phyloP scores from a whole-genome alignment of 2,329 filamentous ascomycete genomes.

The Amylocarpus encephaloides region DNA sequence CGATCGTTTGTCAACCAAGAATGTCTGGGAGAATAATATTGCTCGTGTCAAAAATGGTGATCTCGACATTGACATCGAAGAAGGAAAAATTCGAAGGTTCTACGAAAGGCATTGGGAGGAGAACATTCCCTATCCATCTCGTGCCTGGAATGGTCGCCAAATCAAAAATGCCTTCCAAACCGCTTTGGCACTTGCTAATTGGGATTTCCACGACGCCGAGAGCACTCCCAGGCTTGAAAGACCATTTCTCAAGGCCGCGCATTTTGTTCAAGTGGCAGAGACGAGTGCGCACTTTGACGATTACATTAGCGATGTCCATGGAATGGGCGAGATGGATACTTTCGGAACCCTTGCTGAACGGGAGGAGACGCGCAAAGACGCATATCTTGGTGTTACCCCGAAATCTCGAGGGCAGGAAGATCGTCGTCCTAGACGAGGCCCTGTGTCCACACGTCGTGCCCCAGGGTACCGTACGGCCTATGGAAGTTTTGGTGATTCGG shows the following conservation, averaged over 20 bases:
- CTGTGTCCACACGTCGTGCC: neutral
- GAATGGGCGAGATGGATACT: neutral
- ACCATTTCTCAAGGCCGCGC: neutral
- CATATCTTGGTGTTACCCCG: neutral
- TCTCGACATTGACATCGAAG: neutral
- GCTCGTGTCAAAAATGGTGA: neutral
- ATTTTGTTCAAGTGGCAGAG: neutral
- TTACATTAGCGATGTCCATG: slow-evolving; percentile 1
- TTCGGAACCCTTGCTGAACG: neutral
- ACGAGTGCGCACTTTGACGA: neutral
- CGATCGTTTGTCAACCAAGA: neutral
- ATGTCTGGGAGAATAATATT: neutral
- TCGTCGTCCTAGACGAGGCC: neutral
- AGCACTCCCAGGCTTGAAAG: neutral
- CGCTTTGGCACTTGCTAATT: neutral
- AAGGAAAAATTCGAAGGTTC: neutral
- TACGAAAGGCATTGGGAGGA: neutral
- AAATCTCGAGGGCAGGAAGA: neutral
- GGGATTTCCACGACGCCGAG: neutral
- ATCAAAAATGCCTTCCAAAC: slow-evolving; percentile 4
- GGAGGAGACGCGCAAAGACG: neutral
- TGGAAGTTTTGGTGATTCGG: neutral
- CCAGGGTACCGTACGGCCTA: neutral
- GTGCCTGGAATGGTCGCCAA: slow-evolving; percentile 5
- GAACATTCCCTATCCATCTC: neutral